Conservation (phyloP, 1,284 basidiomycete species). For the Meira nashicola region DNA sequence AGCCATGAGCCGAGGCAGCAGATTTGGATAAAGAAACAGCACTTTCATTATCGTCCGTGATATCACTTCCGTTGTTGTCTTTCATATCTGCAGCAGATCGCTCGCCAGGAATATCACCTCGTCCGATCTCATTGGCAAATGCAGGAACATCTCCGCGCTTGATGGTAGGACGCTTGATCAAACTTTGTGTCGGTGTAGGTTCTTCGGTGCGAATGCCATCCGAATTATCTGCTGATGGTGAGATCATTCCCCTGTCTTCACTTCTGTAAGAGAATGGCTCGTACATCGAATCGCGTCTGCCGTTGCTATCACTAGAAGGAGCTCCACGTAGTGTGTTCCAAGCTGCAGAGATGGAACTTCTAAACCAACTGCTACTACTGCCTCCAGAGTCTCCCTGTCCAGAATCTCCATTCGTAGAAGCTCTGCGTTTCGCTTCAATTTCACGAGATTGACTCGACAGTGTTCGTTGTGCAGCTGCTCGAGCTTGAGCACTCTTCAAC, state of each 20-base stretch:
- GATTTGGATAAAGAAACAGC: conserved; percentile 1
- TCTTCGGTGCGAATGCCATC: conserved; percentile 16
- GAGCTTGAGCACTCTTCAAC: conserved; percentile 29
- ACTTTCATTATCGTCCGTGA: too few relatives aligned
- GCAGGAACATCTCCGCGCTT: conserved; percentile 39
- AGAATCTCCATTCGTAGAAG: conserved; percentile 12
- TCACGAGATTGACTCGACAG: too few relatives aligned
- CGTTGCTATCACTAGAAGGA: not conserved
- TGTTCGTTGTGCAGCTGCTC: conserved; percentile 4
- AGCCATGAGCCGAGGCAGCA: conserved; percentile 17
- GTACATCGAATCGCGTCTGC: not conserved
- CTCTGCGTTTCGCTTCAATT: not conserved
- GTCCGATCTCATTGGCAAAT: conserved; percentile 38
- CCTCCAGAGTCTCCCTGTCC: conserved; percentile 28
- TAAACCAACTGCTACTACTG: conserved; percentile 27
- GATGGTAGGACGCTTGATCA: conserved; percentile 32
- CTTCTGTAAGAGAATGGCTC: not conserved
- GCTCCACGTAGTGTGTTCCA: conserved; percentile 28
- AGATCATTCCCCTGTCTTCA: not conserved
- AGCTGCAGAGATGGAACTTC: conserved; percentile 26
- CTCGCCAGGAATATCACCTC: conserved; percentile 39
- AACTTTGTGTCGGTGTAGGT: conserved; percentile 34
- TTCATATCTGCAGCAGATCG: not conserved
- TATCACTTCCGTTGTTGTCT: not conserved
- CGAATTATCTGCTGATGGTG: conserved; percentile 5